These are phyloP conservation scores for Citrullus colocynthis DNA, from an alignment of 306 rosid genomes.

Conservation along the genomic window DNA sequence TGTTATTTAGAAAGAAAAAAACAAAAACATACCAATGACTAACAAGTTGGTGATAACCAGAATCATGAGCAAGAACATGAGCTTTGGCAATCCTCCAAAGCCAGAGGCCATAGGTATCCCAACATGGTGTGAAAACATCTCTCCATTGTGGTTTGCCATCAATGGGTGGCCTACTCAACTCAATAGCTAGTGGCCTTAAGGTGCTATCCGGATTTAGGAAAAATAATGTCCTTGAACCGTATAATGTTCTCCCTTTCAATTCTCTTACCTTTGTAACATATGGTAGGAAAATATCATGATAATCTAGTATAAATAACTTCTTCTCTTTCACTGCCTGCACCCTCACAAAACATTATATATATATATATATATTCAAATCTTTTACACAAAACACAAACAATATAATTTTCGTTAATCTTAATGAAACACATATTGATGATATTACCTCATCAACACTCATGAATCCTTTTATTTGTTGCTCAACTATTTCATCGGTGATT, in stretches of 20 bases:
- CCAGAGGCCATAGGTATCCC: constrained; percentile 7
- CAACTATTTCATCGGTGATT: constrained; percentile 46
- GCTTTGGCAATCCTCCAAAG: not conserved
- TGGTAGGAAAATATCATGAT: not conserved
- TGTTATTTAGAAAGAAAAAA: not conserved
- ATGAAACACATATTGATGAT: not conserved
- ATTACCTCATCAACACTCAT: constrained; percentile 33
- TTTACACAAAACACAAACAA: too few relatives aligned
- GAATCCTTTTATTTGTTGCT: constrained; percentile 43
- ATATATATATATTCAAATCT: too few relatives aligned
- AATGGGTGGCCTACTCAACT: not conserved
- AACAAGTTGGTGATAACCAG: not conserved
- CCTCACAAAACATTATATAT: not conserved
- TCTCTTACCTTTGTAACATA: not conserved
- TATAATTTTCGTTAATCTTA: not conserved
- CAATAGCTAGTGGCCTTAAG: not conserved
- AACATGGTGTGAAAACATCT: not conserved
- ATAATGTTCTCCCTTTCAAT: not conserved
- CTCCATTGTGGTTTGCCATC: not conserved
- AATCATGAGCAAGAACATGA: not conserved
- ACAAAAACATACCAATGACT: not conserved
- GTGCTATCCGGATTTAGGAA: not conserved
- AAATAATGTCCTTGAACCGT: not conserved
- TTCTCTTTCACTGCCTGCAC: not conserved
- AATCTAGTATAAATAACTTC: not conserved